A percentile compares a stretch with the other conserved stretches of the same genome.
Conservation (phyloP, 1,284 basidiomycete genomes). For the Cryptococcus jaspeensis region DNA sequence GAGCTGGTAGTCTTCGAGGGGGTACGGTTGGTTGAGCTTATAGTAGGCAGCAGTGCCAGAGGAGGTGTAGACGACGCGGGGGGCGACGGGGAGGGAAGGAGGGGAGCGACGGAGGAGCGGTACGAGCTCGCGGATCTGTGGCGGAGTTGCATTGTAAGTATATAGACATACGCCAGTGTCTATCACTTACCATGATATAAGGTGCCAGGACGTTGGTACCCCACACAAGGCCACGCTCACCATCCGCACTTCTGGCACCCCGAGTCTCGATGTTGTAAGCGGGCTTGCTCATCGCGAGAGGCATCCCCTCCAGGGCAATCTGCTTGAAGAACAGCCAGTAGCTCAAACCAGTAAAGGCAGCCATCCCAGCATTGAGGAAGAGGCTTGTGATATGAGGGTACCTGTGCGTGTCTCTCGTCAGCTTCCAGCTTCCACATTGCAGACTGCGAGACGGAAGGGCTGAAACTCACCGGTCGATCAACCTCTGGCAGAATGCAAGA, state of each 20-base stretch:
- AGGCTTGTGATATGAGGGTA: constrained; percentile 79
- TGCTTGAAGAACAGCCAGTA: constrained; percentile 59
- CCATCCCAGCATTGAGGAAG: constrained; percentile 77
- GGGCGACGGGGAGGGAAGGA: constrained; percentile 47
- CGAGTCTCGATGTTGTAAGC: constrained; percentile 61
- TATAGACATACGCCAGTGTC: background rate
- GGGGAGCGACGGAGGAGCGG: constrained; percentile 45
- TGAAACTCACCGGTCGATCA: constrained; percentile 52
- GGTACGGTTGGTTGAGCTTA: constrained; percentile 56
- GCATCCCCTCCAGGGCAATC: constrained; percentile 53
- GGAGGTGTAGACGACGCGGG: constrained; percentile 77
- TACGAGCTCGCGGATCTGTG: constrained; percentile 44
- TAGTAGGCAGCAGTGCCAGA: constrained; percentile 64
- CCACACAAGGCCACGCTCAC: constrained; percentile 78
- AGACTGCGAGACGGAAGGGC: background rate
- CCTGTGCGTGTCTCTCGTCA: constrained; percentile 51
- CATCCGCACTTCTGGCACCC: constrained; percentile 63
- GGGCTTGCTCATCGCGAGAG: constrained; percentile 61
- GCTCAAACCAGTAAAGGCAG: constrained; percentile 62
- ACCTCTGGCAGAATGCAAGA: constrained; percentile 62
- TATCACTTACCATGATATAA: constrained; percentile 67
- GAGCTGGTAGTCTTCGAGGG: constrained; percentile 67
- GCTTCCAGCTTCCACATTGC: background rate
- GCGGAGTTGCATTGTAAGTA: background rate
- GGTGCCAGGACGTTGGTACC: constrained; percentile 83